Percentiles rank a stretch among this genome's conserved stretches.
phyloP scores from a whole-genome alignment of 805 yeast species.

The Yarrowia keelungensis region DNA sequence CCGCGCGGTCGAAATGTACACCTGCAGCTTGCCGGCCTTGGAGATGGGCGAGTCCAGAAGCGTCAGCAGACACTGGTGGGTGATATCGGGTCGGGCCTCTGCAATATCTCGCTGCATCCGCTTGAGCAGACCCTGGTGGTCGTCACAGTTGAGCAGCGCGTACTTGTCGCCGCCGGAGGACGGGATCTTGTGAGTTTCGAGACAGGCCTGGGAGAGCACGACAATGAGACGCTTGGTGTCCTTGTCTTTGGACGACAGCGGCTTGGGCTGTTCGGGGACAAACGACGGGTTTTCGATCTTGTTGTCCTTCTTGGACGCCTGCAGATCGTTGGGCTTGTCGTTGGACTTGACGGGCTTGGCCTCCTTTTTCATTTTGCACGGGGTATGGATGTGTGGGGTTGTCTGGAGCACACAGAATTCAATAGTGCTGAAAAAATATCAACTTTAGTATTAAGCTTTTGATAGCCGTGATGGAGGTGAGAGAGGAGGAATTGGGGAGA shows the following conservation, averaged over 20 bases:
- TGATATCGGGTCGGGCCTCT: conserved; percentile 98
- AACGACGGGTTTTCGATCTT: conserved; percentile 63
- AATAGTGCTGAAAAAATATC: conserved; percentile 33
- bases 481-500: neutral
- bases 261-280: conserved; percentile 86
- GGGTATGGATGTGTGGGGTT: neutral
- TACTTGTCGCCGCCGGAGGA: conserved; percentile 89
- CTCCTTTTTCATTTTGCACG: conserved; percentile 31
- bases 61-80: conserved; percentile 95
- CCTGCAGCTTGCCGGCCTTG: conserved; percentile 96
- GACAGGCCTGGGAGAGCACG: conserved; percentile 93
- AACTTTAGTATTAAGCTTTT: conserved; percentile 31
- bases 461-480: conserved; percentile 30
- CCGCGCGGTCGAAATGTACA: conserved; percentile 92
- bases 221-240: conserved; percentile 86
- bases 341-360: conserved; percentile 20
- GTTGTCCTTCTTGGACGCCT: conserved; percentile 42
- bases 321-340: conserved; percentile 46
- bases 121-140: conserved; percentile 92
- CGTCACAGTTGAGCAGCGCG: conserved; percentile 95
- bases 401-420: neutral
- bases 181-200: conserved; percentile 87
- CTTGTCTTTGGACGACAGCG: conserved; percentile 84
- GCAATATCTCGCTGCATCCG: conserved; percentile 97
- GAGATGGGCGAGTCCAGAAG: conserved; percentile 96